Percentiles rank a stretch among this genome's conserved stretches.
Evolutionary conservation across 345 rosid species (phyloP).

Genomic region (Populus ilicifolia): DNA sequence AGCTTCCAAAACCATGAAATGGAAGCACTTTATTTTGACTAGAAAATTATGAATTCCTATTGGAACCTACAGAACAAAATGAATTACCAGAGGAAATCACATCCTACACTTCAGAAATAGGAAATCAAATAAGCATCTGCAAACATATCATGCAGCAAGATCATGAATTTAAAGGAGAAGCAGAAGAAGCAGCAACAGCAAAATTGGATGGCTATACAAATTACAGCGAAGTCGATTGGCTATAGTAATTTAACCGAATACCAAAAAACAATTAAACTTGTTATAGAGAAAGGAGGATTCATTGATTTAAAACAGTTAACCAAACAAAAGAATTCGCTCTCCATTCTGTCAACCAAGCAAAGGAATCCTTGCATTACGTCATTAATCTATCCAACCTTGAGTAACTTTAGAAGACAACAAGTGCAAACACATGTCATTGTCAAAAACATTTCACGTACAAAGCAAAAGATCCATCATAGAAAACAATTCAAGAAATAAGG

Average conservation of each 20-base stretch:
- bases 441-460: not conserved
- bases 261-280: not conserved
- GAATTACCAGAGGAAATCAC: not conserved
- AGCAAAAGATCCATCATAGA: not conserved
- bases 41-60: not conserved
- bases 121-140: not conserved
- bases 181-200: not conserved
- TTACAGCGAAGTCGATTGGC: not conserved
- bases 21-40: not conserved
- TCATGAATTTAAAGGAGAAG: not conserved
- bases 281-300: not conserved
- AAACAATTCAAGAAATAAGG: not conserved
- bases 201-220: not conserved
- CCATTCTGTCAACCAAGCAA: not conserved
- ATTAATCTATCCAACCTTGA: not conserved
- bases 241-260: not conserved
- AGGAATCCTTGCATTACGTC: not conserved
- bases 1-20: not conserved
- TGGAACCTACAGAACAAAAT: conserved; percentile 3
- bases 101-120: not conserved
- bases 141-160: not conserved
- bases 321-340: not conserved
- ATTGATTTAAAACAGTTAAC: not conserved
- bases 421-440: not conserved
- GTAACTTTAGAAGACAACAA: not conserved